Evolutionary conservation across 257 asterid genomes (phyloP).

Genomic region (Solanum medicagineum): DNA sequence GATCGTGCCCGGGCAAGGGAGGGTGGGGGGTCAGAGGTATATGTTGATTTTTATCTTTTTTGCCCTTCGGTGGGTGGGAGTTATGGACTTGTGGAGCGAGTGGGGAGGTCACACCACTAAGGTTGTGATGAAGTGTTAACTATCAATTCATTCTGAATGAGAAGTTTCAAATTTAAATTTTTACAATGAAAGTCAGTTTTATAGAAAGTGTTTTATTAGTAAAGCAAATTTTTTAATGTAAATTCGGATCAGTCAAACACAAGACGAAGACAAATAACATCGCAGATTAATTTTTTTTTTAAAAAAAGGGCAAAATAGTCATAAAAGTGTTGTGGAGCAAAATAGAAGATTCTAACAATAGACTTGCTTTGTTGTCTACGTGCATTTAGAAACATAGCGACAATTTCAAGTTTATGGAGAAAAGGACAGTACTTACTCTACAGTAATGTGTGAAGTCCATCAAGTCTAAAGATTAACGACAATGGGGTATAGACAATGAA

Average conservation of each 20-base stretch:
- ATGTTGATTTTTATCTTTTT: not conserved
- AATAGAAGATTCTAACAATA: not conserved
- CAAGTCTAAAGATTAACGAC: not conserved
- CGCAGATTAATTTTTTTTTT: too few relatives aligned
- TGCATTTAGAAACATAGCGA: not conserved
- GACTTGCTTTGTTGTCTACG: not conserved
- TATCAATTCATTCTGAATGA: not conserved
- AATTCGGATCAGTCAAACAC: not conserved
- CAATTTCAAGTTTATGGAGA: not conserved
- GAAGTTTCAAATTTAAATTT: not conserved
- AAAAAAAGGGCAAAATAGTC: not conserved
- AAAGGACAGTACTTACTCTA: not conserved
- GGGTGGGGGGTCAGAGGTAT: not conserved
- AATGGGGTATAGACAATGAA: not conserved
- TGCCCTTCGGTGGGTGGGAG: not conserved
- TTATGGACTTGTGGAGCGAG: too few relatives aligned
- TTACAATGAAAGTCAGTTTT: not conserved
- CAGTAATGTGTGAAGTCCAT: not conserved
- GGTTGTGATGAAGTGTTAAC: too few relatives aligned
- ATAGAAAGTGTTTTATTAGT: not conserved
- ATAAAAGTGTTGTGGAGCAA: not conserved
- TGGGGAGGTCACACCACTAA: not conserved
- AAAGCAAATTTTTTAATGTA: not conserved
- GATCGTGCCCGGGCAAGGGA: not conserved
- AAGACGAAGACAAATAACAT: not conserved